Conservation (phyloP, 73 alveolate species). For the Symbiodinium natans region DNA sequence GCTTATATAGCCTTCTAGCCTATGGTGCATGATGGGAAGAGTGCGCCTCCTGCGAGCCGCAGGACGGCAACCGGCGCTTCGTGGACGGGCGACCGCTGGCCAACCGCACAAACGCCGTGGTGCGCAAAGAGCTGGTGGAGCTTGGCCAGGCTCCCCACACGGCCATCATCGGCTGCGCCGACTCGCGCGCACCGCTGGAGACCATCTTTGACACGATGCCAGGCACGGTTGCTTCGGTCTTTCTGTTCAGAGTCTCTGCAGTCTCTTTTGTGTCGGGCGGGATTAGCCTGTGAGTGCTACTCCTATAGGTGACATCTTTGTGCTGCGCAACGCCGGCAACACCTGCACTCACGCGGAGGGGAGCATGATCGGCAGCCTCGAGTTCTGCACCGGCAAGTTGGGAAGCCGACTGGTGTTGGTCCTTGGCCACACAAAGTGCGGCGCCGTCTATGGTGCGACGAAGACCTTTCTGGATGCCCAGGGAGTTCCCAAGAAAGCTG, state of each 20-base stretch:
- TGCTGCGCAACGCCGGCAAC: slow-evolving; percentile 50
- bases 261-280: too few species aligned
- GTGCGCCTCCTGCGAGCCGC: neutral
- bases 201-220: slow-evolving; percentile 62
- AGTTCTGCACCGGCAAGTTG: neutral
- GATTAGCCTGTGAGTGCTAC: neutral
- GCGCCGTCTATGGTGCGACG: slow-evolving; percentile 58
- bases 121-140: slow-evolving; percentile 60
- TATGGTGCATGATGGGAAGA: too few species aligned
- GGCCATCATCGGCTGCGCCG: slow-evolving; percentile 86
- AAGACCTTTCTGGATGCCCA: slow-evolving; percentile 37
- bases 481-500: neutral
- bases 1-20: too few species aligned
- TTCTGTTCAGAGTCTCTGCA: too few species aligned
- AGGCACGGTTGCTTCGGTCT: neutral
- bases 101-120: neutral
- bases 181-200: slow-evolving; percentile 40
- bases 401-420: slow-evolving; percentile 2
- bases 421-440: slow-evolving; percentile 17
- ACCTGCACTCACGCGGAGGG: slow-evolving; percentile 7
- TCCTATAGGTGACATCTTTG: slow-evolving; percentile 28
- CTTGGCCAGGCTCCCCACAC: slow-evolving; percentile 68
- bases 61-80: slow-evolving; percentile 80
- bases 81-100: slow-evolving; percentile 32
- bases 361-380: neutral